These are phyloP conservation scores for Beauveria medogensis DNA, from an alignment of 2,329 filamentous ascomycete species.

Conservation along the genomic window DNA sequence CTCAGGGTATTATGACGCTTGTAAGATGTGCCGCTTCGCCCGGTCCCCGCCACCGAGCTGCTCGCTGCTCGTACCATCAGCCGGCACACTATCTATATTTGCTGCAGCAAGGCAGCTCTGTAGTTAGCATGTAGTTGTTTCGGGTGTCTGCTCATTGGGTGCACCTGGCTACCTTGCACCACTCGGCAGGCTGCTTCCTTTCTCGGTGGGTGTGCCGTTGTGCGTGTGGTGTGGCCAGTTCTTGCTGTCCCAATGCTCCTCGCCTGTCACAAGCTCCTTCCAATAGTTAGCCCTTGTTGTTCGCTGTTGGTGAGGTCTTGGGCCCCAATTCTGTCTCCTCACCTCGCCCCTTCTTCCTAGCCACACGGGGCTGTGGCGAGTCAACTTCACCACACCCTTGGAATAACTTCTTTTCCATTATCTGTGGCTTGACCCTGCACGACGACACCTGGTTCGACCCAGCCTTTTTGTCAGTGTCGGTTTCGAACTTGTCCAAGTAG, in stretches of 20 bases:
- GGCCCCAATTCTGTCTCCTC: neutral
- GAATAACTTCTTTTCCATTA: neutral
- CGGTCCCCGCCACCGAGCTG: neutral
- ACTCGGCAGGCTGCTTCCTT: neutral
- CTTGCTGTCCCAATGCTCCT: neutral
- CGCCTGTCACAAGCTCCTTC: neutral
- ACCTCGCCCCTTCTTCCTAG: neutral
- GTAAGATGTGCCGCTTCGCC: neutral
- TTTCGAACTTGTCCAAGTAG: neutral
- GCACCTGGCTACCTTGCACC: no score
- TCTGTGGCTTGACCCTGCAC: conserved; percentile 2
- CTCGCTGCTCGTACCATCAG: neutral
- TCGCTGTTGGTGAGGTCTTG: neutral
- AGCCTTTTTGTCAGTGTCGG: conserved; percentile 1
- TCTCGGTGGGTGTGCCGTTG: neutral
- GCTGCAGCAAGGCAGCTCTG: neutral
- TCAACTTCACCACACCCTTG: neutral
- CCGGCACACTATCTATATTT: neutral
- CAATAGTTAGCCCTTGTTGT: neutral
- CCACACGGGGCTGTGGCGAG: conserved; percentile 11
- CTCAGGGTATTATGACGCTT: neutral
- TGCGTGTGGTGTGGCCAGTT: conserved; percentile 1
- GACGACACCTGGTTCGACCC: neutral
- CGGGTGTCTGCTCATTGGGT: neutral
- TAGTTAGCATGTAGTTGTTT: neutral